phyloP scores from a whole-genome alignment of 1,284 basidiomycete species.

The Earliella scabrosa region DNA sequence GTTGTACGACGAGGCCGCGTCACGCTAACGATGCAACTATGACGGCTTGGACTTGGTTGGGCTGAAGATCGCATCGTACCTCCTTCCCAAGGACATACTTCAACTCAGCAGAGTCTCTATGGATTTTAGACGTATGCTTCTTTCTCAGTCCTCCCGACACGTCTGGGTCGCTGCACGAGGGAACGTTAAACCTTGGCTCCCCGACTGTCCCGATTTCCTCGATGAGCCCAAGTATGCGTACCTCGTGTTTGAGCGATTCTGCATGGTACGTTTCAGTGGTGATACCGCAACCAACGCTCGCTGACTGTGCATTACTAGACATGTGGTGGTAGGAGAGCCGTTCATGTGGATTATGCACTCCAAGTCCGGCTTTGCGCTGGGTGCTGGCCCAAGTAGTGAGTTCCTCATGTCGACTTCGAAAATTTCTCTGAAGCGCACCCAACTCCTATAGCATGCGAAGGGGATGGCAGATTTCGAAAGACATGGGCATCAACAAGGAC shows the following conservation, averaged over 20 bases:
- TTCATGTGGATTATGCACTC: no score
- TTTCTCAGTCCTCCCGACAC: slow-evolving; percentile 14
- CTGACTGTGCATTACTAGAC: not conserved
- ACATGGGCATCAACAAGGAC: not conserved
- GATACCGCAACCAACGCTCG: no score
- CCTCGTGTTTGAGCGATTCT: slow-evolving; percentile 3
- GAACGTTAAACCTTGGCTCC: not conserved
- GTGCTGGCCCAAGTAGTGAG: no score
- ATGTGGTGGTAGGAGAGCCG: not conserved
- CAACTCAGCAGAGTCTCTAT: slow-evolving; percentile 34
- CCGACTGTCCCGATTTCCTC: not conserved
- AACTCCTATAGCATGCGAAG: not conserved
- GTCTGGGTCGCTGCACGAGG: not conserved
- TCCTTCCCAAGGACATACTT: slow-evolving; percentile 37
- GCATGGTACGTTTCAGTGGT: not conserved
- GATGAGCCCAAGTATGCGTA: slow-evolving; percentile 2
- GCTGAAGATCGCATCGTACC: slow-evolving; percentile 31
- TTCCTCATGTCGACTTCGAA: no score
- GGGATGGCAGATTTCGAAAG: not conserved
- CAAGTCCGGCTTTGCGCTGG: no score
- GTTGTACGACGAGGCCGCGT: no score
- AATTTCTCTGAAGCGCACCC: no score
- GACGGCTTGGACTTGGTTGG: no score
- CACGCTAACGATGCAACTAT: no score
- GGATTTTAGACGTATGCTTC: slow-evolving; percentile 32